Conservation (phyloP, 805 yeast species). For the Wickerhamiella nectarea region DNA sequence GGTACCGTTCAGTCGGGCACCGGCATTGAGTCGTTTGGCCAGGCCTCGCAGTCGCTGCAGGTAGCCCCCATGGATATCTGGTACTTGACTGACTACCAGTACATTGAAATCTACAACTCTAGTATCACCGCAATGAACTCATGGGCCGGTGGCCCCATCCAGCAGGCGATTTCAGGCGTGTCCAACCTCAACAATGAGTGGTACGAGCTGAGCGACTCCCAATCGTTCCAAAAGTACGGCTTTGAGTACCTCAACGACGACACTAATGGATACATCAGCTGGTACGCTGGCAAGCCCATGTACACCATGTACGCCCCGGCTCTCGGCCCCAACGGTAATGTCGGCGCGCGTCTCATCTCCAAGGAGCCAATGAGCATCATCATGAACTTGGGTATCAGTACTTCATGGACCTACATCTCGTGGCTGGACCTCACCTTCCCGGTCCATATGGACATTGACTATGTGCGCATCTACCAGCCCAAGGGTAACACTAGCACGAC, state of each 20-base stretch:
- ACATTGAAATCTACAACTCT: constrained; percentile 53
- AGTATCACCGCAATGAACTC: constrained; percentile 69
- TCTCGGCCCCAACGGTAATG: constrained; percentile 79
- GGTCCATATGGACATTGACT: constrained; percentile 58
- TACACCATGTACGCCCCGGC: constrained; percentile 61
- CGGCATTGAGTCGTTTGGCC: constrained; percentile 32
- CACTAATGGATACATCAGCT: constrained; percentile 58
- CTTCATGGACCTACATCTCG: constrained; percentile 86
- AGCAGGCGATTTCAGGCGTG: constrained; percentile 79
- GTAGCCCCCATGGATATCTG: constrained; percentile 90
- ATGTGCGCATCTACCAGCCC: constrained; percentile 85
- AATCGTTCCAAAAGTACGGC: constrained; percentile 58
- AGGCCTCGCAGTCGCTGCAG: constrained; percentile 86
- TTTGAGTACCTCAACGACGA: constrained; percentile 65
- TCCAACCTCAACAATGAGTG: constrained; percentile 68
- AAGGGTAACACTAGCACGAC: constrained; percentile 42
- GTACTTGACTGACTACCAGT: constrained; percentile 83
- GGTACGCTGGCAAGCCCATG: constrained; percentile 83
- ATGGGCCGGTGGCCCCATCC: constrained; percentile 86
- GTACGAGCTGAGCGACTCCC: constrained; percentile 49
- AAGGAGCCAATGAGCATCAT: constrained; percentile 89
- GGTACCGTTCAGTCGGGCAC: constrained; percentile 44
- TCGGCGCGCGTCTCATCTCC: constrained; percentile 67
- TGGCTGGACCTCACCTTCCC: constrained; percentile 76
- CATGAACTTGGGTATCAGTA: constrained; percentile 79